Evolutionary conservation across 1,139 yeast genomes (phyloP).

Genomic region (Sugiyamaella japonica): DNA sequence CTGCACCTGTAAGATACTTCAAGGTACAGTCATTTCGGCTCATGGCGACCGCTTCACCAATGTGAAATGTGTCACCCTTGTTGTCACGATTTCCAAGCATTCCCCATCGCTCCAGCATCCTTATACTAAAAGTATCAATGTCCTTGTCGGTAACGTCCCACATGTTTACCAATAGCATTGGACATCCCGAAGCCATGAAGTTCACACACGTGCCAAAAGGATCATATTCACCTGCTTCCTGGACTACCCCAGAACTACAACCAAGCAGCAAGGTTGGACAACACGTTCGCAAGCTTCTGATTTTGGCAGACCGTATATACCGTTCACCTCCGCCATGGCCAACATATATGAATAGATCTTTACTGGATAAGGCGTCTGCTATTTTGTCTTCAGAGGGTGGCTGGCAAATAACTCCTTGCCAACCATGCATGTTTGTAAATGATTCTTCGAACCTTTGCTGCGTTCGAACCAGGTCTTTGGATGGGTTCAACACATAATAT

Average conservation of each 20-base stretch:
- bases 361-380: conserved; percentile 42
- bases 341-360: conserved; percentile 68
- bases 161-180: conserved; percentile 77
- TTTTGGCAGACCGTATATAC: conserved; percentile 54
- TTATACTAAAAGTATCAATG: conserved; percentile 71
- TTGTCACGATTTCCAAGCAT: conserved; percentile 44
- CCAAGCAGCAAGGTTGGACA: conserved; percentile 84
- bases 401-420: conserved; percentile 57
- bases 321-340: conserved; percentile 98
- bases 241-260: conserved; percentile 81
- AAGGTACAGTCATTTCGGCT: conserved; percentile 68
- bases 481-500: conserved; percentile 74
- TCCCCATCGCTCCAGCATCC: conserved; percentile 64
- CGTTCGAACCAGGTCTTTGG: conserved; percentile 70
- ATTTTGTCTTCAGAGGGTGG: conserved; percentile 60
- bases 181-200: conserved; percentile 77
- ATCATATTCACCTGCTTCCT: conserved; percentile 59
- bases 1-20: conserved; percentile 72
- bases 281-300: conserved; percentile 48
- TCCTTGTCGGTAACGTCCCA: conserved; percentile 99
- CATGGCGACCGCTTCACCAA: conserved; percentile 52
- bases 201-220: conserved; percentile 76
- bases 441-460: conserved; percentile 56
- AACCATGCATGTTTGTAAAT: conserved; percentile 46
- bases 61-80: not conserved